These are phyloP conservation scores for Plantago elongata DNA, from an alignment of 257 asterid species.

Conservation along the genomic window DNA sequence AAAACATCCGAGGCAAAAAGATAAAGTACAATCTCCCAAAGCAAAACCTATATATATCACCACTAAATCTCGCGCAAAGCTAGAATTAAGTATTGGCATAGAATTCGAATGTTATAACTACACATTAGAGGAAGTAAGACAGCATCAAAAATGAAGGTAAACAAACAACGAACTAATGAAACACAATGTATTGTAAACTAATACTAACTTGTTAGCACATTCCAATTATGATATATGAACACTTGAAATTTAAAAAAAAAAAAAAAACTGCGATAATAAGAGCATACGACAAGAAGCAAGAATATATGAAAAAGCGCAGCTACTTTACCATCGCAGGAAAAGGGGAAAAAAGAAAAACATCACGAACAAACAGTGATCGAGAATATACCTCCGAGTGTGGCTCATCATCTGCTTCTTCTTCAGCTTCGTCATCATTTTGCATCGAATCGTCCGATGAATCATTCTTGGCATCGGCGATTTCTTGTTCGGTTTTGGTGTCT, in stretches of 20 bases:
- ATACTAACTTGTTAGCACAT: too few species aligned
- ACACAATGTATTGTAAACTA: not conserved
- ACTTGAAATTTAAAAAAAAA: slow-evolving; percentile 2
- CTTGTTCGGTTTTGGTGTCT: slow-evolving; percentile 25
- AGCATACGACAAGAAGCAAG: too few species aligned
- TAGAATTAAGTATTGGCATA: too few species aligned
- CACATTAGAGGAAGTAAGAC: slow-evolving; percentile 16
- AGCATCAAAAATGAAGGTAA: not conserved
- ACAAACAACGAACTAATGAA: not conserved
- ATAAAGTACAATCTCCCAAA: not conserved
- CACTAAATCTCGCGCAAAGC: slow-evolving; percentile 8
- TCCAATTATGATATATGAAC: not conserved
- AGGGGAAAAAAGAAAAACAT: too few species aligned
- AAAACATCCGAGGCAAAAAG: not conserved
- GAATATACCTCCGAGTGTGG: slow-evolving; percentile 43
- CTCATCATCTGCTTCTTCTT: slow-evolving; percentile 24
- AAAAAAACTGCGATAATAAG: too few species aligned
- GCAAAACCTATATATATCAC: slow-evolving; percentile 17
- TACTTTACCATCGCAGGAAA: too few species aligned
- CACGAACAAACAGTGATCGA: too few species aligned
- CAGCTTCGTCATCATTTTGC: slow-evolving; percentile 28
- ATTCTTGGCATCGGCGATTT: slow-evolving; percentile 19
- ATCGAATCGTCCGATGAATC: slow-evolving; percentile 39
- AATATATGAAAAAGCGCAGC: too few species aligned
- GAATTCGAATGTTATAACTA: not conserved